Conservation (phyloP, 2,329 filamentous ascomycete genomes). For the Alternaria conjuncta region DNA sequence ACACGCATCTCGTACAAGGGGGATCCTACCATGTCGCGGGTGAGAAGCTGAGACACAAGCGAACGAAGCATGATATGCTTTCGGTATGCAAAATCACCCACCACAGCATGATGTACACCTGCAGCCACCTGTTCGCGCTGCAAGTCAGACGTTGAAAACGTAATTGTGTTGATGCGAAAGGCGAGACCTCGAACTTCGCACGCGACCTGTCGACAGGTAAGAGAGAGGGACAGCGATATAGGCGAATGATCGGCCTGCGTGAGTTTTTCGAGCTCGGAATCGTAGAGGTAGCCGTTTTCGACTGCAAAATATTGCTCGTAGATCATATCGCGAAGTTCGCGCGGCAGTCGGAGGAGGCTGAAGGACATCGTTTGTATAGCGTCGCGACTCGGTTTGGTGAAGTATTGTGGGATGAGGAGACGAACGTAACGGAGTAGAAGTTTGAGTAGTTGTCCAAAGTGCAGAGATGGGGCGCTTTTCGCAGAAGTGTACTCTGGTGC, state of each 20-base stretch:
- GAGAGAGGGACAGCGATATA: neutral
- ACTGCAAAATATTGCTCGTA: conserved; percentile 9
- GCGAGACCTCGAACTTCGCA: neutral
- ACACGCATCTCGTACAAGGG: no score
- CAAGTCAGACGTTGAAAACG: neutral
- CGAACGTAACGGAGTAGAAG: no score
- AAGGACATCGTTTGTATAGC: no score
- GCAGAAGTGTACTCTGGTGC: no score
- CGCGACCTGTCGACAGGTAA: neutral
- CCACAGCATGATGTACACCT: neutral
- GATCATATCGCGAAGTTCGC: conserved; percentile 17
- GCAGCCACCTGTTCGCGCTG: neutral
- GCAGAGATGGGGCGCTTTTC: no score
- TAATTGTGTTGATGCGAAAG: neutral
- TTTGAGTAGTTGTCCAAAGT: no score
- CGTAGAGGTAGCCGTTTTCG: conserved; percentile 10
- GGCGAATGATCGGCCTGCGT: neutral
- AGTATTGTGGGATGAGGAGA: no score
- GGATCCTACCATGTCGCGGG: neutral
- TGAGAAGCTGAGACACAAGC: neutral
- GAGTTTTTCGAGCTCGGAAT: neutral
- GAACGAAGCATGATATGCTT: neutral
- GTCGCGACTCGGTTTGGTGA: no score
- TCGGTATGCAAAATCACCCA: fast-evolving
- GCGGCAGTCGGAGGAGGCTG: neutral